phyloP scores from a whole-genome alignment of 2,329 filamentous ascomycete species.

The Davidsoniella australis region DNA sequence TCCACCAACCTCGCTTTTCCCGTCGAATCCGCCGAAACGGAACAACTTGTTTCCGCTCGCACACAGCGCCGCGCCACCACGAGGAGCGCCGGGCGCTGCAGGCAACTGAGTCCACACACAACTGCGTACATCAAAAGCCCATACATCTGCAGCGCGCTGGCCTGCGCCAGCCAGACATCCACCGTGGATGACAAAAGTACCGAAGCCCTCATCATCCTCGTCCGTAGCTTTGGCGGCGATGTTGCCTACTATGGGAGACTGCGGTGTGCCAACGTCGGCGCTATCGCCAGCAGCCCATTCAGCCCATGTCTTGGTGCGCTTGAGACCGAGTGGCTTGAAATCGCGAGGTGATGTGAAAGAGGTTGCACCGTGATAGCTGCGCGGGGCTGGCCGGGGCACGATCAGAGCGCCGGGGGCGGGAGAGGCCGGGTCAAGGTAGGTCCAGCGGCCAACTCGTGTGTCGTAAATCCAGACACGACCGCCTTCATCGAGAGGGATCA shows the following conservation, averaged over 20 bases:
- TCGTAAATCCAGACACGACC: slow-evolving; percentile 66
- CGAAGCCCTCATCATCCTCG: slow-evolving; percentile 43
- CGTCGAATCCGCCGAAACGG: slow-evolving; percentile 69
- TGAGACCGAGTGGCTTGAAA: slow-evolving; percentile 23
- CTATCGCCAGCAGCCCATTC: slow-evolving; percentile 39
- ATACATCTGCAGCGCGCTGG: slow-evolving; percentile 48
- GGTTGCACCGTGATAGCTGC: slow-evolving; percentile 53
- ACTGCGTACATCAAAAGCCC: slow-evolving; percentile 54
- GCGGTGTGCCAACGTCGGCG: slow-evolving; percentile 38
- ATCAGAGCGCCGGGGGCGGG: slow-evolving; percentile 25
- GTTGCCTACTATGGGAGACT: slow-evolving; percentile 39
- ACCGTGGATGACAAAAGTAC: slow-evolving; percentile 60
- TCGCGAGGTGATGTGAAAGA: slow-evolving; percentile 39
- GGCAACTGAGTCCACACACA: slow-evolving; percentile 51
- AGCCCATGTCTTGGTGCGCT: slow-evolving; percentile 30
- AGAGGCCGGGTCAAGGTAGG: slow-evolving; percentile 39
- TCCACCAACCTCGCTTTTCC: slow-evolving; percentile 50
- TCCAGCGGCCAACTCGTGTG: slow-evolving; percentile 47
- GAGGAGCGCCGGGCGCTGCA: slow-evolving; percentile 45
- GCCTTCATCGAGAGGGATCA: slow-evolving; percentile 54
- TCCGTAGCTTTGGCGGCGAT: slow-evolving; percentile 41
- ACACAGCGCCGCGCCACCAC: slow-evolving; percentile 52
- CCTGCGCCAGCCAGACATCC: slow-evolving; percentile 47
- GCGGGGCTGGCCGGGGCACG: slow-evolving; percentile 36
- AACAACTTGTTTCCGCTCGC: slow-evolving; percentile 49